phyloP scores from a whole-genome alignment of 768 basidiomycete species.

The Suillus decipiens region DNA sequence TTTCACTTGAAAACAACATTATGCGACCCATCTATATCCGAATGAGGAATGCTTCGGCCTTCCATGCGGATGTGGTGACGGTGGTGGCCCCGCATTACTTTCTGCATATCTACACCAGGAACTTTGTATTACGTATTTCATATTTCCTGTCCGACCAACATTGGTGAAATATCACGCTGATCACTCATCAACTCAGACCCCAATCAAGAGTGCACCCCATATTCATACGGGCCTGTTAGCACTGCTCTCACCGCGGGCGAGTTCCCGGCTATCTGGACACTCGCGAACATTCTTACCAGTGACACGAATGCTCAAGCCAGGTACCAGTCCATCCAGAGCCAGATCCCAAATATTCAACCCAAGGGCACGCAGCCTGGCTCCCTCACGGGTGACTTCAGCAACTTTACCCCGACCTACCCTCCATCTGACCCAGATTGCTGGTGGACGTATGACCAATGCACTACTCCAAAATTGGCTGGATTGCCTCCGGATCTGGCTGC shows the following conservation, averaged over 20 bases:
- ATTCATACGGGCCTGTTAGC: constrained; percentile 41
- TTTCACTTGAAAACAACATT: background rate
- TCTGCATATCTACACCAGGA: background rate
- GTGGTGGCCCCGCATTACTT: too few species aligned
- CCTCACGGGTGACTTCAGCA: constrained; percentile 32
- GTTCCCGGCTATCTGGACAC: constrained; percentile 50
- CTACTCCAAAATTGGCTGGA: constrained; percentile 45
- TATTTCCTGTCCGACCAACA: background rate
- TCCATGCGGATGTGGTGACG: background rate
- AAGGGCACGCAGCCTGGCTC: constrained; percentile 35
- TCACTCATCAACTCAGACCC: constrained; percentile 26
- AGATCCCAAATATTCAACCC: constrained; percentile 49
- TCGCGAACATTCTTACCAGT: constrained; percentile 42
- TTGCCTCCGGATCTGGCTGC: constrained; percentile 44
- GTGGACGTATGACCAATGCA: constrained; percentile 43
- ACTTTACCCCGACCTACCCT: constrained; percentile 35
- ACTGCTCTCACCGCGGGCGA: constrained; percentile 25
- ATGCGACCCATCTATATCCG: background rate
- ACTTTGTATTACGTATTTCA: background rate
- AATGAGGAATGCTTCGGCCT: background rate
- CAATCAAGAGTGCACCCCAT: constrained; percentile 43
- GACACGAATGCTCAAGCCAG: constrained; percentile 45
- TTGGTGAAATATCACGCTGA: background rate
- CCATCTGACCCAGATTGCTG: constrained; percentile 52
- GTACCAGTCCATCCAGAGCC: constrained; percentile 44